Evolutionary conservation across 1,284 basidiomycete species (phyloP).

Genomic region (Tilletia walkeri): DNA sequence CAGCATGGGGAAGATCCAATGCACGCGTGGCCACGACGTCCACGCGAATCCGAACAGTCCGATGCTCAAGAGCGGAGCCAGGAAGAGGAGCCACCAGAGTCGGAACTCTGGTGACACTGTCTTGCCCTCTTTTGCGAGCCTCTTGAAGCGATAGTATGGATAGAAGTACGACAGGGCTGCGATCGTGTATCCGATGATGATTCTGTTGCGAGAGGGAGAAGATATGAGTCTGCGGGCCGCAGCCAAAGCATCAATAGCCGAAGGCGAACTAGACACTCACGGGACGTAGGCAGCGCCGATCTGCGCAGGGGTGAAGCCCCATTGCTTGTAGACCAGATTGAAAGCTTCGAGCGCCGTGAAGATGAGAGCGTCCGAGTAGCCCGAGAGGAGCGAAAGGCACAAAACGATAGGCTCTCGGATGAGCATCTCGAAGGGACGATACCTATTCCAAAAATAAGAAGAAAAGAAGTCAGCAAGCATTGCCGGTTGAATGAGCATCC

Average conservation of each 20-base stretch:
- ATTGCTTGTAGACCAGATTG: slow-evolving; percentile 57
- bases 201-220: slow-evolving; percentile 15
- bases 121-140: slow-evolving; percentile 43
- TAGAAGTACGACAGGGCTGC: slow-evolving; percentile 56
- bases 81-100: slow-evolving; percentile 56
- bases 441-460: background rate
- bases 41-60: slow-evolving; percentile 59
- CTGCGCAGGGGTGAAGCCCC: slow-evolving; percentile 55
- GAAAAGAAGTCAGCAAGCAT: no score
- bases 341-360: slow-evolving; percentile 59
- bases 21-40: slow-evolving; percentile 56
- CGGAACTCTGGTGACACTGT: slow-evolving; percentile 54
- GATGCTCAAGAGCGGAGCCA: slow-evolving; percentile 56
- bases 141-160: slow-evolving; percentile 25
- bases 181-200: slow-evolving; percentile 58
- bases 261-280: slow-evolving; percentile 11
- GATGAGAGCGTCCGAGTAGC: slow-evolving; percentile 57
- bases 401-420: slow-evolving; percentile 58
- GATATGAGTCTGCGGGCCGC: background rate
- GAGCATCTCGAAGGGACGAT: slow-evolving; percentile 56
- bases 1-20: slow-evolving; percentile 59
- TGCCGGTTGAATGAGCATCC: no score
- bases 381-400: slow-evolving; percentile 57
- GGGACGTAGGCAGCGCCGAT: slow-evolving; percentile 56
- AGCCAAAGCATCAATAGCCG: background rate